A percentile compares a stretch with the other conserved stretches of the same genome.
These are phyloP conservation scores for Caryocar brasiliense DNA, from an alignment of 441 rosid genomes.

Conservation along the genomic window DNA sequence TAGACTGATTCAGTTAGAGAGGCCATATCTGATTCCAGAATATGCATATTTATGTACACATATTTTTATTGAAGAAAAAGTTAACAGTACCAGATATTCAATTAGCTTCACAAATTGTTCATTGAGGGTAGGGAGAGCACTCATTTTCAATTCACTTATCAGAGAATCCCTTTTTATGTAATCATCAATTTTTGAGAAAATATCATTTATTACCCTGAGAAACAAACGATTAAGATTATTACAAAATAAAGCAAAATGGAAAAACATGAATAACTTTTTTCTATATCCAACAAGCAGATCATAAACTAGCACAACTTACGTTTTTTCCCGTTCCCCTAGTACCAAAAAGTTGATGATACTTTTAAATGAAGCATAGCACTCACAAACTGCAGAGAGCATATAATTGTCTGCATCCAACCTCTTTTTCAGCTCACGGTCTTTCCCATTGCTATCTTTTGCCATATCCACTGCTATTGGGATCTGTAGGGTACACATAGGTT, in stretches of 20 bases:
- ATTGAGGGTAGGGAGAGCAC: constrained; percentile 53
- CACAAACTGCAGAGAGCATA: constrained; percentile 60
- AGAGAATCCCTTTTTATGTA: constrained; percentile 21
- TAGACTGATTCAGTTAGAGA: too few species aligned
- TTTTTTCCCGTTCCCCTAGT: constrained; percentile 34
- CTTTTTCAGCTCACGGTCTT: constrained; percentile 52
- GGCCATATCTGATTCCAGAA: too few species aligned
- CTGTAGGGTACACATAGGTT: constrained; percentile 23
- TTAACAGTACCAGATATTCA: constrained; percentile 41
- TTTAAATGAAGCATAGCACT: constrained; percentile 61
- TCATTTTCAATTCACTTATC: constrained; percentile 36
- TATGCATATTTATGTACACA: too few species aligned
- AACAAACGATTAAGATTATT: not conserved
- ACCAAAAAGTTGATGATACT: constrained; percentile 48
- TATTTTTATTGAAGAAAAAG: too few species aligned
- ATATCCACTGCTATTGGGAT: constrained; percentile 77
- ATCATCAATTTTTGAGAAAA: constrained; percentile 34
- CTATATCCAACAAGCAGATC: not conserved
- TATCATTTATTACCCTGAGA: constrained; percentile 40
- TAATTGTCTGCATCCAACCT: constrained; percentile 41
- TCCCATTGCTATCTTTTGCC: constrained; percentile 63
- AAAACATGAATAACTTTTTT: not conserved
- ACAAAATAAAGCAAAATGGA: not conserved
- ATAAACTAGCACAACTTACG: constrained; percentile 23
- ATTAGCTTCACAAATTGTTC: constrained; percentile 42